A percentile compares a stretch with the other conserved stretches of the same genome.
Evolutionary conservation across 768 basidiomycete species (phyloP).

Genomic region (Suillus cothurnatus): DNA sequence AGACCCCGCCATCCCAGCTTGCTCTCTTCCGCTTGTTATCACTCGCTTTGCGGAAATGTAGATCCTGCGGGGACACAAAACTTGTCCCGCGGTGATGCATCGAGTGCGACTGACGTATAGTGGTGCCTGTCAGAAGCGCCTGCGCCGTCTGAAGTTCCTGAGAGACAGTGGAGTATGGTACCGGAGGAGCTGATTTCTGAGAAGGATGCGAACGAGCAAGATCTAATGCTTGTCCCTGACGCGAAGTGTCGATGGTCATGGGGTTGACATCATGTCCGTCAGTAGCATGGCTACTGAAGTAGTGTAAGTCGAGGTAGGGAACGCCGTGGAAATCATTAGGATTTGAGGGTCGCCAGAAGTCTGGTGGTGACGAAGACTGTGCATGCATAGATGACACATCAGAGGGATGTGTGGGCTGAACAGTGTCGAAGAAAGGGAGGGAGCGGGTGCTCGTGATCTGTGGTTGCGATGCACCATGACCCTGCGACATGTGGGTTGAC

Average conservation of each 20-base stretch:
- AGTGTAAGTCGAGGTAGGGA: constrained; percentile 76
- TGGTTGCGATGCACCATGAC: constrained; percentile 37
- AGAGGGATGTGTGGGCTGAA: constrained; percentile 22
- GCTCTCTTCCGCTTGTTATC: constrained; percentile 61
- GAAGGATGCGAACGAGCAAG: constrained; percentile 43
- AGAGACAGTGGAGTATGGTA: constrained; percentile 27
- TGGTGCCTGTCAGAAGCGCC: constrained; percentile 24
- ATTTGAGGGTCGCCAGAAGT: constrained; percentile 34
- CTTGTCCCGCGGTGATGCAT: constrained; percentile 53
- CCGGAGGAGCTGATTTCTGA: constrained; percentile 29
- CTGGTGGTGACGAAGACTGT: constrained; percentile 18
- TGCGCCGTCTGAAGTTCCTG: constrained; percentile 38
- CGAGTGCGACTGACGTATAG: constrained; percentile 18
- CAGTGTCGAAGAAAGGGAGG: constrained; percentile 33
- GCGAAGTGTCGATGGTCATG: constrained; percentile 28
- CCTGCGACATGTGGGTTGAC: constrained; percentile 37
- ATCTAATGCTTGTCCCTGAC: constrained; percentile 54
- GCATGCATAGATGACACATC: constrained; percentile 25
- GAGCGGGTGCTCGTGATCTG: constrained; percentile 39
- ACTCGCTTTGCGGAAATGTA: constrained; percentile 46
- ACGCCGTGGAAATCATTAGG: constrained; percentile 47
- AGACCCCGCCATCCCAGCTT: constrained; percentile 54
- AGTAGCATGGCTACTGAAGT: constrained; percentile 45
- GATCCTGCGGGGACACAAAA: constrained; percentile 54
- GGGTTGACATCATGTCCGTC: constrained; percentile 26